A percentile compares a stretch with the other conserved stretches of the same genome.
These are phyloP conservation scores for Solanum commersonii DNA, from an alignment of 257 asterid genomes.

Conservation along the genomic window DNA sequence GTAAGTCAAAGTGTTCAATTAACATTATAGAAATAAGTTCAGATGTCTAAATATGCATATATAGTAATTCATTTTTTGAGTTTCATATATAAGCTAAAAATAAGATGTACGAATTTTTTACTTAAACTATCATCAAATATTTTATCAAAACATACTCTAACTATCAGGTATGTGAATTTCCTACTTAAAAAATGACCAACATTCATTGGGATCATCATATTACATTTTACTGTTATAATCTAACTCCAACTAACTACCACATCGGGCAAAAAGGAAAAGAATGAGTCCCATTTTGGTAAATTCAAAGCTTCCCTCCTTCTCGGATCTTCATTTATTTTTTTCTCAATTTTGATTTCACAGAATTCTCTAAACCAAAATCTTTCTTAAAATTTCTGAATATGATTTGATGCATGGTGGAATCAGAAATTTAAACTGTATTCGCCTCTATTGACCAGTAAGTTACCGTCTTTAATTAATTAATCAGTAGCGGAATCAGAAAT, in stretches of 20 bases:
- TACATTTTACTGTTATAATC: neutral
- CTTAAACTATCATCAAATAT: neutral
- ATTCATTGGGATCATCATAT: neutral
- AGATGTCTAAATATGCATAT: neutral
- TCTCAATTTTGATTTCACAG: neutral
- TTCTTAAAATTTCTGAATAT: neutral
- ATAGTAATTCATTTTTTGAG: neutral
- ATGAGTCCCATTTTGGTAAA: neutral
- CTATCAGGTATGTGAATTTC: fast-evolving
- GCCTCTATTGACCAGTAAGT: neutral
- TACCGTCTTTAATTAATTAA: neutral
- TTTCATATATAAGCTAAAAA: neutral
- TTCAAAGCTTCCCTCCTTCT: neutral
- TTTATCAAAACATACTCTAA: neutral
- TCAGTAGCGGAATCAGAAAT: neutral
- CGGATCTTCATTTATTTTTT: neutral
- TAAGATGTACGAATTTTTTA: neutral
- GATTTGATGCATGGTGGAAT: neutral
- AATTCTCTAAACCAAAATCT: neutral
- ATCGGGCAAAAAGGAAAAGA: neutral
- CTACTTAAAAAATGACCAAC: neutral
- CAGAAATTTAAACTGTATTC: neutral
- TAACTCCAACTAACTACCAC: neutral
- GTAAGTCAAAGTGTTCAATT: fast-evolving
- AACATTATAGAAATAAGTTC: neutral